Percentiles rank a stretch among this genome's conserved stretches.
phyloP scores from a whole-genome alignment of 768 basidiomycete species.

The Daedaleopsis sinensis region DNA sequence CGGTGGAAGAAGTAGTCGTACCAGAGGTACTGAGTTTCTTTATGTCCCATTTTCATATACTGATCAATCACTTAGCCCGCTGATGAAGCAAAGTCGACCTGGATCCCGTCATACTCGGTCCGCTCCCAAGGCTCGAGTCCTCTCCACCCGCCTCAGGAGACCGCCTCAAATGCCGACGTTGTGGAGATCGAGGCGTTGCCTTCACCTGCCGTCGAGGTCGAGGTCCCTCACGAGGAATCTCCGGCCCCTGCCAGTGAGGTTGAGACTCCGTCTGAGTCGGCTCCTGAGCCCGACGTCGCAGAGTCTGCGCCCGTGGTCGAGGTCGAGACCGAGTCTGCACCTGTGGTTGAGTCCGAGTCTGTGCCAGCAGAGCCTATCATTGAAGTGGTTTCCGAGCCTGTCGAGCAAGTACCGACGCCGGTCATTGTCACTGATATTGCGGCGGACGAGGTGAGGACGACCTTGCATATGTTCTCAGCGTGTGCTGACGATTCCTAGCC shows the following conservation, averaged over 20 bases:
- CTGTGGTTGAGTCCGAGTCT: neutral
- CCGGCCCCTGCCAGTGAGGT: conserved; percentile 1
- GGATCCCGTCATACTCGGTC: conserved; percentile 34
- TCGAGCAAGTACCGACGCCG: conserved; percentile 3
- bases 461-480: neutral
- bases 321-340: neutral
- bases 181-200: conserved; percentile 20
- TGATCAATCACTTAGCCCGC: neutral
- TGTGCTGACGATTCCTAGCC: neutral
- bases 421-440: conserved; percentile 11
- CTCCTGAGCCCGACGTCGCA: neutral
- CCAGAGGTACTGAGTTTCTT: neutral
- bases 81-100: conserved; percentile 18
- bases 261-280: neutral
- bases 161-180: conserved; percentile 17
- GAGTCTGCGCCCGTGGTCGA: neutral
- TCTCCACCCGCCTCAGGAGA: conserved; percentile 14
- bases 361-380: conserved; percentile 5
- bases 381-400: conserved; percentile 5
- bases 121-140: conserved; percentile 28
- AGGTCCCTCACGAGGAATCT: neutral
- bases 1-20: conserved; percentile 2
- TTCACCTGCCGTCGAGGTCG: conserved; percentile 2
- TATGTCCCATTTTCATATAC: neutral
- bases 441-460: neutral